These are phyloP conservation scores for Hypomontagnella submonticulosa DNA, from an alignment of 495 filamentous ascomycete species.

Conservation along the genomic window DNA sequence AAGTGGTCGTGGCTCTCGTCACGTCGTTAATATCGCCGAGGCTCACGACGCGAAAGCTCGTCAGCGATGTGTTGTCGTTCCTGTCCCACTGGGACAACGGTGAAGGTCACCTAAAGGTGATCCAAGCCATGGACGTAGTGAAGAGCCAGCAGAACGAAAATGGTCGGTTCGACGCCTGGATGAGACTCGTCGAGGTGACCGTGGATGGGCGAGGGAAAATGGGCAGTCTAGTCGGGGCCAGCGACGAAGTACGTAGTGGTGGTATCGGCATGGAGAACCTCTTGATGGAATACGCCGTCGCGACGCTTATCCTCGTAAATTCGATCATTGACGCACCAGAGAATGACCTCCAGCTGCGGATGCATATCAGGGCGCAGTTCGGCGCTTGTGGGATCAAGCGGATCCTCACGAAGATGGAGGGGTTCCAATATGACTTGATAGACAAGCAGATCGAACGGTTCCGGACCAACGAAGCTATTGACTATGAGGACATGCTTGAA, in stretches of 20 bases:
- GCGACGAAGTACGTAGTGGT: constrained; percentile 95
- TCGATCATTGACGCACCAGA: constrained; percentile 95
- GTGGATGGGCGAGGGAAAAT: constrained; percentile 98
- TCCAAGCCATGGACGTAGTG: constrained; percentile 91
- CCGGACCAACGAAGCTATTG: constrained; percentile 92
- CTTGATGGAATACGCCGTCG: constrained; percentile 98
- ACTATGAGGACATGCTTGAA: constrained; percentile 97
- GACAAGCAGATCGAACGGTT: constrained; percentile 98
- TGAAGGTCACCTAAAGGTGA: constrained; percentile 93
- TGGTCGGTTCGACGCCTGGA: constrained; percentile 97
- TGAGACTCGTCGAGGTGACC: constrained; percentile 97
- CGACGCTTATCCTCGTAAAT: constrained; percentile 94
- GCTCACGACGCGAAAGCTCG: constrained; percentile 90
- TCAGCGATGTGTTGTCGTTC: constrained; percentile 96
- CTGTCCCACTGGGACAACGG: constrained; percentile 95
- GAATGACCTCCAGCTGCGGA: constrained; percentile 86
- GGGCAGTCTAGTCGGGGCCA: constrained; percentile 95
- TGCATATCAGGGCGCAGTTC: constrained; percentile 96
- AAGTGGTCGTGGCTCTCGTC: constrained; percentile 87
- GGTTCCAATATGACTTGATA: constrained; percentile 97
- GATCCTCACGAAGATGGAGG: constrained; percentile 96
- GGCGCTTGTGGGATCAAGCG: constrained; percentile 95
- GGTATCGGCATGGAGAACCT: constrained; percentile 99
- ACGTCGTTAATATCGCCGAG: constrained; percentile 89
- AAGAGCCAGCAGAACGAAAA: constrained; percentile 92